A percentile compares a stretch with the other conserved stretches of the same genome.
Conservation (phyloP, 2,329 filamentous ascomycete species). For the Trichoderma breve region DNA sequence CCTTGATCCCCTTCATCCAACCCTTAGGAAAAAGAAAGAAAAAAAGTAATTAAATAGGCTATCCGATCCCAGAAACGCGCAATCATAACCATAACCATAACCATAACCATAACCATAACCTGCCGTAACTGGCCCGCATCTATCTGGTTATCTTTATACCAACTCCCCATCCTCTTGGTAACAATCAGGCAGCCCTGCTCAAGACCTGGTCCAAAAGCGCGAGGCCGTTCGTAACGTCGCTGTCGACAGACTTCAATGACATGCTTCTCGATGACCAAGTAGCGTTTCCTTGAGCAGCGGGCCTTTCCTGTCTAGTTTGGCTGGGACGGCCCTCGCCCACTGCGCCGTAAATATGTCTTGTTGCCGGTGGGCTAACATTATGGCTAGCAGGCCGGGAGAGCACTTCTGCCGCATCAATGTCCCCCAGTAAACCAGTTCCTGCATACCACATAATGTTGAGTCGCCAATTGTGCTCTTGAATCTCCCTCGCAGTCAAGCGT, state of each 20-base stretch:
- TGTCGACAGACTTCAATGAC: not conserved
- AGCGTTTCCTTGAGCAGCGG: not conserved
- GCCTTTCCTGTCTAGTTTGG: not conserved
- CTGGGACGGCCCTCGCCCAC: conserved; percentile 10
- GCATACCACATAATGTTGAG: conserved; percentile 20
- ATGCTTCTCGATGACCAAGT: not conserved
- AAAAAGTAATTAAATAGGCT: not conserved
- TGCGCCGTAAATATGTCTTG: conserved; percentile 2
- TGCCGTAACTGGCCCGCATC: not conserved
- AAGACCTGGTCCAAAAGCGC: conserved; percentile 5
- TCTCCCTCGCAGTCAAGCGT: conserved; percentile 26
- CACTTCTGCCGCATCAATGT: not conserved
- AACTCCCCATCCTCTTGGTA: not conserved
- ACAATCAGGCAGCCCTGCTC: not conserved
- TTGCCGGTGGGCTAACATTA: not conserved
- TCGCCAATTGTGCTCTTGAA: conserved; percentile 17
- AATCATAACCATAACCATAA: not conserved
- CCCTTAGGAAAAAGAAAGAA: not conserved
- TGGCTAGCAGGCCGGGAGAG: conserved; percentile 36
- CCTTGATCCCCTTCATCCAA: conserved; percentile 11
- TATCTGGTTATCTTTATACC: not conserved
- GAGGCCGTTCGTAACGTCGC: not conserved
- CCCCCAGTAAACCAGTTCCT: conserved; percentile 4
- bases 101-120: not conserved
- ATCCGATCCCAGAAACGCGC: not conserved